Evolutionary conservation across 2,329 filamentous ascomycete genomes (phyloP).

Genomic region (Botrytis galanthina): DNA sequence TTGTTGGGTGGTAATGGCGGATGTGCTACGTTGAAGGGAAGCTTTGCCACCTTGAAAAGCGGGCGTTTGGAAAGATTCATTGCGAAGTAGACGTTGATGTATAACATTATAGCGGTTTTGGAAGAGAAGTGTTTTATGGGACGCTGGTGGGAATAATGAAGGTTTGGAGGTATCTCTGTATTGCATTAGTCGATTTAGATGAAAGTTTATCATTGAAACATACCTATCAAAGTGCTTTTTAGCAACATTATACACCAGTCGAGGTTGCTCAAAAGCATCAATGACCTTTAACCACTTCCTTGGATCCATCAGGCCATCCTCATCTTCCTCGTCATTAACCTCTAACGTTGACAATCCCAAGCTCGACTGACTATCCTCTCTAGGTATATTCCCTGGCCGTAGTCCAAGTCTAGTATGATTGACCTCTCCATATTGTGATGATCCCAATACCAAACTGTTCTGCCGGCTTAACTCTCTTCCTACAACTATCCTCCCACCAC

Average conservation of each 20-base stretch:
- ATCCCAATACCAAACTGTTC: constrained; percentile 62
- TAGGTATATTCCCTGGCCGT: constrained; percentile 46
- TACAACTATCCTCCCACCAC: constrained; percentile 68
- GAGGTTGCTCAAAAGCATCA: constrained; percentile 81
- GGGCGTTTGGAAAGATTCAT: constrained; percentile 87
- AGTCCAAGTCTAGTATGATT: constrained; percentile 56
- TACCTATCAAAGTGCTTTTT: constrained; percentile 92
- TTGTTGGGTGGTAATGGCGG: constrained; percentile 51
- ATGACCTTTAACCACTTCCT: constrained; percentile 82
- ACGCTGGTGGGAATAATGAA: constrained; percentile 70
- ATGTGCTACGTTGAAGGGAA: constrained; percentile 57
- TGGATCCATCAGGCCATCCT: constrained; percentile 60
- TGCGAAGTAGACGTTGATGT: constrained; percentile 86
- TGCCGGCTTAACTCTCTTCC: constrained; percentile 58
- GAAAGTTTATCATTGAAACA: constrained; percentile 36
- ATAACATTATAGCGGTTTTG: constrained; percentile 89
- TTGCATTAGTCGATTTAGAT: constrained; percentile 21
- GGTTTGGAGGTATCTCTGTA: constrained; percentile 60
- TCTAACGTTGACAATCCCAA: constrained; percentile 58
- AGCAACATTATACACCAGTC: constrained; percentile 68
- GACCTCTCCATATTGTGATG: constrained; percentile 50
- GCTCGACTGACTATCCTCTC: constrained; percentile 65
- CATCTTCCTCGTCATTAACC: constrained; percentile 55
- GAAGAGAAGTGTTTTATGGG: constrained; percentile 82
- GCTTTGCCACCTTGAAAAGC: constrained; percentile 62